phyloP scores from a whole-genome alignment of 1,284 basidiomycete species.

The Ustilago shanxiensis region DNA sequence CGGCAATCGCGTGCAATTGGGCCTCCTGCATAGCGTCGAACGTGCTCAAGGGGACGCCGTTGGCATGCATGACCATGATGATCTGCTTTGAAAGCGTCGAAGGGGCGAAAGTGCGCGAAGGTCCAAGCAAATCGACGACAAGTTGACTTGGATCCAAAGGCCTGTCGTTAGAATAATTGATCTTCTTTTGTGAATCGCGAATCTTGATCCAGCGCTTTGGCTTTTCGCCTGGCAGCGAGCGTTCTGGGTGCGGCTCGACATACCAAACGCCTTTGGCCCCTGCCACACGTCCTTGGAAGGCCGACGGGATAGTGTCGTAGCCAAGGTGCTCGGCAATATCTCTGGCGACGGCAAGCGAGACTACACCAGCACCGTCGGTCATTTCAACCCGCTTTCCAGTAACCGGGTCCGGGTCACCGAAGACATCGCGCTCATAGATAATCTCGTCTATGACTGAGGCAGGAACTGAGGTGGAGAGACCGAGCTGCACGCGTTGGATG shows the following conservation, averaged over 20 bases:
- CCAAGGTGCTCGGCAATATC: constrained; percentile 30
- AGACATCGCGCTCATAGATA: constrained; percentile 19
- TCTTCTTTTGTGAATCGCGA: constrained; percentile 63
- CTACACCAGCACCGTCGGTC: constrained; percentile 39
- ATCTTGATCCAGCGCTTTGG: constrained; percentile 44
- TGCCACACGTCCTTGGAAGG: constrained; percentile 62
- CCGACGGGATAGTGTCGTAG: constrained; percentile 27
- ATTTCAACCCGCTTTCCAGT: constrained; percentile 23
- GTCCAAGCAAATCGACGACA: constrained; percentile 37
- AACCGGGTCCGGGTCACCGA: constrained; percentile 19
- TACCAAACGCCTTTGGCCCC: constrained; percentile 59
- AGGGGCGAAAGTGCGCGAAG: constrained; percentile 23
- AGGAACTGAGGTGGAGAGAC: constrained; percentile 53
- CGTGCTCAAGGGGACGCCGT: constrained; percentile 31
- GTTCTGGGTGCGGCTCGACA: constrained; percentile 37
- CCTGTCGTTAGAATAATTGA: constrained; percentile 22
- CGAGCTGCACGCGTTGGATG: constrained; percentile 59
- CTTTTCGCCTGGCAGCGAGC: constrained; percentile 13
- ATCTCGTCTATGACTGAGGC: constrained; percentile 28
- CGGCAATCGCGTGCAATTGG: constrained; percentile 25
- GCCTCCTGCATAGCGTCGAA: constrained; percentile 32
- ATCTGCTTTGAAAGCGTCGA: constrained; percentile 55
- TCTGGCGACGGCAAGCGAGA: constrained; percentile 24
- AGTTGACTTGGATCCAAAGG: constrained; percentile 32
- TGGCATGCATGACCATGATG: constrained; percentile 38